phyloP scores from a whole-genome alignment of 352 stramenopile species.

The Phytophthora nicotianae region DNA sequence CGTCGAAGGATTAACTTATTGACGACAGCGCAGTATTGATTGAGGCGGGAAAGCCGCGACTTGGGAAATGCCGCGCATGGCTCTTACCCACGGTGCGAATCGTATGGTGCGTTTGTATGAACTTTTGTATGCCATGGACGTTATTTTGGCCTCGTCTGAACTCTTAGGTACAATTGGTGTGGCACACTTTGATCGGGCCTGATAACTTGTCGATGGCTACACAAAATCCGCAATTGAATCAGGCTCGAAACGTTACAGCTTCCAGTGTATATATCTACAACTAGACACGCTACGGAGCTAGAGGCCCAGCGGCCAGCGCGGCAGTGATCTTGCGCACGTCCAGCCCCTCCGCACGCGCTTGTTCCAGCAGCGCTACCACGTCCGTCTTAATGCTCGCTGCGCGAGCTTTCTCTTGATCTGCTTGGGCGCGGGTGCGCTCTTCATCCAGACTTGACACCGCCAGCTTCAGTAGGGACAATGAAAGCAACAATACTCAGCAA shows the following conservation, averaged over 20 bases:
- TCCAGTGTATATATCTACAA: constrained; percentile 1
- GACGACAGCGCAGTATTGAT: neutral
- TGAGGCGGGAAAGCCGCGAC: constrained; percentile 17
- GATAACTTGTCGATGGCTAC: constrained; percentile 19
- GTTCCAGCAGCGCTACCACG: constrained; percentile 70
- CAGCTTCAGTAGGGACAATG: constrained; percentile 43
- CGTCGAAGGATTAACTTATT: constrained; percentile 2
- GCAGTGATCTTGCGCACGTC: constrained; percentile 65
- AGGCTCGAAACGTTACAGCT: constrained; percentile 10
- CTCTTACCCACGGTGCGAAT: constrained; percentile 12
- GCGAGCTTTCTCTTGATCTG: constrained; percentile 66
- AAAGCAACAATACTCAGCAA: neutral
- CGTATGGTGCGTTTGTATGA: constrained; percentile 21
- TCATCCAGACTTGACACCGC: constrained; percentile 84
- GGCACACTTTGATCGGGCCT: neutral
- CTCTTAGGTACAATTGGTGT: constrained; percentile 25
- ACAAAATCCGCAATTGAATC: constrained; percentile 21
- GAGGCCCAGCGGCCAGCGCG: constrained; percentile 27
- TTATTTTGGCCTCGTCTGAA: constrained; percentile 23
- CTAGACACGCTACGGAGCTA: constrained; percentile 3
- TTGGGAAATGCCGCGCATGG: constrained; percentile 29
- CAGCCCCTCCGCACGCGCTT: constrained; percentile 64
- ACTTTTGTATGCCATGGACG: constrained; percentile 1
- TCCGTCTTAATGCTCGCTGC: constrained; percentile 65
- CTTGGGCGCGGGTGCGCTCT: constrained; percentile 64